These are phyloP conservation scores for Stenocarpella maydis DNA, from an alignment of 2,329 filamentous ascomycete genomes.

Conservation along the genomic window DNA sequence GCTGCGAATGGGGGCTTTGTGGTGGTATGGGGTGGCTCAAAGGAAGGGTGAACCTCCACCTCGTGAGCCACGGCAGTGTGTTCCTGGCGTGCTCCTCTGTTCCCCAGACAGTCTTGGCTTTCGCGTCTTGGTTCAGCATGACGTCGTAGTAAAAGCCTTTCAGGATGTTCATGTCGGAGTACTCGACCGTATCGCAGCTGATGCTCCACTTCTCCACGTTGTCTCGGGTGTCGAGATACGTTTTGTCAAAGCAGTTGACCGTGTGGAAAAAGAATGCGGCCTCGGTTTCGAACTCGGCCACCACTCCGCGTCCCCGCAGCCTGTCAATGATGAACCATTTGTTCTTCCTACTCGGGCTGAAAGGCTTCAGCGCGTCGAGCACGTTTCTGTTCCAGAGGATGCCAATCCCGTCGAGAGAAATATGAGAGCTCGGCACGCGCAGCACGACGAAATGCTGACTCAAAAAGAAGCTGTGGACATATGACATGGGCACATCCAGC, in stretches of 20 bases:
- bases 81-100: constrained; percentile 49
- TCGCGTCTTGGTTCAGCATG: constrained; percentile 61
- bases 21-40: not conserved
- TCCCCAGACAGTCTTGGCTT: constrained; percentile 53
- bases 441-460: constrained; percentile 75
- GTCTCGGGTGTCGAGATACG: constrained; percentile 44
- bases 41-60: constrained; percentile 54
- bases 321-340: constrained; percentile 82
- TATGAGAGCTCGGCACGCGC: constrained; percentile 74
- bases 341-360: constrained; percentile 63
- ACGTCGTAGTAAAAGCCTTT: constrained; percentile 75
- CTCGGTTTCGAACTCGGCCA: constrained; percentile 72
- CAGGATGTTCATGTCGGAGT: constrained; percentile 71
- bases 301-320: constrained; percentile 65
- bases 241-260: constrained; percentile 75
- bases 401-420: constrained; percentile 63
- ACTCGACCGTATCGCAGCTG: constrained; percentile 71
- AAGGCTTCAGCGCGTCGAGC: constrained; percentile 71
- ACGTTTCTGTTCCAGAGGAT: constrained; percentile 73
- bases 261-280: constrained; percentile 83
- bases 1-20: not conserved
- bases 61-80: constrained; percentile 49
- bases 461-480: constrained; percentile 85
- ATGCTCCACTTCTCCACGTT: constrained; percentile 55
- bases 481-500: constrained; percentile 63